A percentile compares a stretch with the other conserved stretches of the same genome.
Evolutionary conservation across 2,329 filamentous ascomycete genomes (phyloP).

Genomic region (Ascochyta rabiei): DNA sequence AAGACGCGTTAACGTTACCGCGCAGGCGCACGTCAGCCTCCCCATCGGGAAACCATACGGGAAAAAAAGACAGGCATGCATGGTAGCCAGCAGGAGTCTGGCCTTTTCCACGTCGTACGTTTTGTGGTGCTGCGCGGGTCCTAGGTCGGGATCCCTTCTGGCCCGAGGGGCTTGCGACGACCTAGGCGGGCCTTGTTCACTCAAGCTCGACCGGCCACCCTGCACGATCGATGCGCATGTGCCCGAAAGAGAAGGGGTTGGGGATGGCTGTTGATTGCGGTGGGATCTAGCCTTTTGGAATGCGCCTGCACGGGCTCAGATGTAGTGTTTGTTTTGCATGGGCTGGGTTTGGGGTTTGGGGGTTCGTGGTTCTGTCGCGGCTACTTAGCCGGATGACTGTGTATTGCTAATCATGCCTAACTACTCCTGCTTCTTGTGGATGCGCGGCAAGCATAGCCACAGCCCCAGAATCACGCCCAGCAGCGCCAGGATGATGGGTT

Average conservation of each 20-base stretch:
- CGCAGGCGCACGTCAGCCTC: not conserved
- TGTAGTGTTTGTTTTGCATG: no score
- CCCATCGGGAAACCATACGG: not conserved
- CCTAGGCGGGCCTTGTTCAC: not conserved
- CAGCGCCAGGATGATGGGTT: slow-evolving; percentile 64
- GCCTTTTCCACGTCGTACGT: not conserved
- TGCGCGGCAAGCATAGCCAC: slow-evolving; percentile 59
- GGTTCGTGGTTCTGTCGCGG: no score
- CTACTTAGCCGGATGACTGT: no score
- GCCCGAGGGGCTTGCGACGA: not conserved
- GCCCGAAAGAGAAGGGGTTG: no score
- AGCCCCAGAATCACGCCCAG: slow-evolving; percentile 57
- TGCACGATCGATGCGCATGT: not conserved
- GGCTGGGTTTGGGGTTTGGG: no score
- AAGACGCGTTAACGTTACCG: not conserved
- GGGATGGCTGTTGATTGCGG: not conserved
- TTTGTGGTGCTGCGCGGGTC: no score
- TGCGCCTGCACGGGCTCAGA: no score
- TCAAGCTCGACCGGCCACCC: no score
- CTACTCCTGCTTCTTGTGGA: slow-evolving; percentile 51
- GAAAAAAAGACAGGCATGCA: no score
- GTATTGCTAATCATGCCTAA: no score
- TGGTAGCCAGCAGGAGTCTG: not conserved
- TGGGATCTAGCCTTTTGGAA: not conserved
- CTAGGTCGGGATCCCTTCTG: no score